Conservation (phyloP, 2,329 filamentous ascomycete species). For the Cercospora berteroae region DNA sequence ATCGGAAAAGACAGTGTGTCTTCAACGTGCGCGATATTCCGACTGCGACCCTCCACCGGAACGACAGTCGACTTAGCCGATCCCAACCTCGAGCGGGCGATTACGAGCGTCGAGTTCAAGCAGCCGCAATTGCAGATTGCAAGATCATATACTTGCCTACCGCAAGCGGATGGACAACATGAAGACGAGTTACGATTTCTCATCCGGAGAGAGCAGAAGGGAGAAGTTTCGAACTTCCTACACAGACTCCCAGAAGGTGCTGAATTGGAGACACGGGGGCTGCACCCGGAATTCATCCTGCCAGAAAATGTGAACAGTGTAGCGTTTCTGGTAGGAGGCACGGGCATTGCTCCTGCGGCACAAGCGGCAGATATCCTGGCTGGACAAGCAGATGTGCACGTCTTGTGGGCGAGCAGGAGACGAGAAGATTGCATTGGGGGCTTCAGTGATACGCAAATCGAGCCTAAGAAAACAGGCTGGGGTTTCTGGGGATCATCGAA, state of each 20-base stretch:
- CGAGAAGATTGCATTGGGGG: constrained; percentile 65
- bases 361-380: constrained; percentile 68
- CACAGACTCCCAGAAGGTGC: constrained; percentile 60
- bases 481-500: constrained; percentile 18
- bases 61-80: constrained; percentile 23
- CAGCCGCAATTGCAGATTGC: constrained; percentile 93
- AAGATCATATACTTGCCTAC: constrained; percentile 85
- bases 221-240: constrained; percentile 84
- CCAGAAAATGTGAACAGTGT: constrained; percentile 57
- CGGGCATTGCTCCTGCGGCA: constrained; percentile 84
- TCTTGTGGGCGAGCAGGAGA: constrained; percentile 78
- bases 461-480: constrained; percentile 18
- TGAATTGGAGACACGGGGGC: constrained; percentile 73
- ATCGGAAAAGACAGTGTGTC: constrained; percentile 62
- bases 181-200: constrained; percentile 63
- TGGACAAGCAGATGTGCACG: constrained; percentile 54
- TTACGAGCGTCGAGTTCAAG: constrained; percentile 91
- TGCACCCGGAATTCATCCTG: constrained; percentile 64
- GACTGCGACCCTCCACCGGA: constrained; percentile 49
- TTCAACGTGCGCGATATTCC: constrained; percentile 67
- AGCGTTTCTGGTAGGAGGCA: constrained; percentile 87
- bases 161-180: constrained; percentile 45
- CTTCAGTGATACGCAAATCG: constrained; percentile 48
- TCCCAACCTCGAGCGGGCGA: constrained; percentile 48
- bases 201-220: constrained; percentile 72